Evolutionary conservation across 331 rosid species (phyloP), one percentile per base, ranked within the genome.

Genomic region (Rosa hybrid): DNA sequence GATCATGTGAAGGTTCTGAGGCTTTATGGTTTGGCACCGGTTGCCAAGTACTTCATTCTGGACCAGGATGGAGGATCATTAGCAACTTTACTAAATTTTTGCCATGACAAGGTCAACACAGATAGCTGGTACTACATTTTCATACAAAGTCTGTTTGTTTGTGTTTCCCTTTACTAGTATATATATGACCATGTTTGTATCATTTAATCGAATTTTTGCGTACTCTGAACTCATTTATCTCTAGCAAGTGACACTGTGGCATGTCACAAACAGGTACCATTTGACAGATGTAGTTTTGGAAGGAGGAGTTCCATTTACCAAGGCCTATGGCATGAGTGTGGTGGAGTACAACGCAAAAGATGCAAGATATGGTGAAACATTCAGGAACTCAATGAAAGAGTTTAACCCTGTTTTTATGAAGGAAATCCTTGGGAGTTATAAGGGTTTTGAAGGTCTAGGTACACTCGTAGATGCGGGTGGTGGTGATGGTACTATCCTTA

Each of bases 401-500:
- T 51, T 71, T 8, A 72, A 81, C 30, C 71, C 76, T 18, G 12
- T 83, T 10, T 27, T 72, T 17, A 77, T 50, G 60, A 45, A 50
- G 71, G 39, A 39, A 46, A 80, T 81, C 23, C 78, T 78, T 13
- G 74, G 75, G 48, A 62, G 2, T 8, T 78, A 75, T 5, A 49
- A 67, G 14, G 87, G 82, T 63, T 83, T 84, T 46, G 57, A 75
- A 86, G 81, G 84, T 16, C 27, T 81, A 50, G 45, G 39, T 7
- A 71, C 81, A 11, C 51, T 83, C 12, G 82, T 83, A 3, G 87
- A 86, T 81, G 83, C 65, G 7, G 87, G 89, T 1, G 87, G 87
- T 41, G 85, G 83, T 1, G 79, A 62, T 50, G 86, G 76, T 9
- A 38, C 51, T 54, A 64, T 64, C 41, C 84, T 83, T 65, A 71